Percentiles rank a stretch among this genome's conserved stretches.
Conservation (phyloP, 2,329 filamentous ascomycete genomes). For the Diaporthe humulicola region DNA sequence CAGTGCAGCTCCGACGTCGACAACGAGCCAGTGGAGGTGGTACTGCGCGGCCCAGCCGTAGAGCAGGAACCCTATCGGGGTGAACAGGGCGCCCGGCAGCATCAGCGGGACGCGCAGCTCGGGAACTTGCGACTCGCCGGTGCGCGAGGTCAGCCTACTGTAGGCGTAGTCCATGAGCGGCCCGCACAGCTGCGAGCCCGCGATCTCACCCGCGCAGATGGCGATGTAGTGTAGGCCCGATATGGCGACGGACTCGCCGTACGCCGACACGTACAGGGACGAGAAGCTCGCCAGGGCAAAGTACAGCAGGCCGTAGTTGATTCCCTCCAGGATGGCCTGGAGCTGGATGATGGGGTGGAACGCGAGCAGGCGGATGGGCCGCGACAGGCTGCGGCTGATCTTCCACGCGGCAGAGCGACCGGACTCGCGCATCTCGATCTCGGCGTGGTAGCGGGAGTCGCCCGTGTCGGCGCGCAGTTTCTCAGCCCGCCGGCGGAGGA, state of each 20-base stretch:
- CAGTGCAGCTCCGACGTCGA: slow-evolving; percentile 53
- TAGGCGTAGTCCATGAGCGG: slow-evolving; percentile 58
- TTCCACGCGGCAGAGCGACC: slow-evolving; percentile 44
- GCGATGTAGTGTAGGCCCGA: slow-evolving; percentile 76
- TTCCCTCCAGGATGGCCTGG: slow-evolving; percentile 67
- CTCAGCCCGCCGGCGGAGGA: slow-evolving; percentile 45
- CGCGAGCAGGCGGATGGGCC: slow-evolving; percentile 68
- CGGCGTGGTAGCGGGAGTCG: slow-evolving; percentile 48
- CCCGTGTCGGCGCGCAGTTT: slow-evolving; percentile 22
- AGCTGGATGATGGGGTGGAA: slow-evolving; percentile 73
- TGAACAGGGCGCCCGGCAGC: slow-evolving; percentile 63
- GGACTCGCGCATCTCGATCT: slow-evolving; percentile 53
- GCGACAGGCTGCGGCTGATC: slow-evolving; percentile 56
- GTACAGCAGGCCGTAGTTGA: slow-evolving; percentile 74
- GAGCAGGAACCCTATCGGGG: slow-evolving; percentile 51
- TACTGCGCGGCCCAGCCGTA: slow-evolving; percentile 60
- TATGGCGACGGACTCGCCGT: slow-evolving; percentile 68
- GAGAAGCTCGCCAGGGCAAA: slow-evolving; percentile 74
- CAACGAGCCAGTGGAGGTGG: slow-evolving; percentile 53
- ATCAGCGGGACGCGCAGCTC: slow-evolving; percentile 60
- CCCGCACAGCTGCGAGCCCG: slow-evolving; percentile 63
- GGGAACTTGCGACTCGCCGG: slow-evolving; percentile 52
- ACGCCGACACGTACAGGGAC: slow-evolving; percentile 62
- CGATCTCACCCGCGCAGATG: slow-evolving; percentile 72
- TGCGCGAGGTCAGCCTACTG: slow-evolving; percentile 45